Evolutionary conservation across 345 rosid species (phyloP), one percentile per base, ranked within the genome.

Genomic region (Balakata baccata): DNA sequence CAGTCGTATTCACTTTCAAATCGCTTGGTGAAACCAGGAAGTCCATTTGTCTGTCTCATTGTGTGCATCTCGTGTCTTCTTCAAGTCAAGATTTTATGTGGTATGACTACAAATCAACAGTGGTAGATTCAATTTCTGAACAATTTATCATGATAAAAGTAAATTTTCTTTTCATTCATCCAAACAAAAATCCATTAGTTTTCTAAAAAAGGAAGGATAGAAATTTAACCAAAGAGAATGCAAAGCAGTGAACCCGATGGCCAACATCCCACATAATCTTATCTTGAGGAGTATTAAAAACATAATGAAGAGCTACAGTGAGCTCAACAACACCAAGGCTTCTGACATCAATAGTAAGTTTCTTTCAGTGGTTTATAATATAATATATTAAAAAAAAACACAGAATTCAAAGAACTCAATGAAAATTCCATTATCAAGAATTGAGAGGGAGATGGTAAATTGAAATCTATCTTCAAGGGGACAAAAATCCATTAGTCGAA

Each of bases 241-340:
- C 37, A 13, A 52, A 43, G 47, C 47, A 43, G 9, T 46, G 50
- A 72, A 89, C 96, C 96, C 92, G 99, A 82, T 95, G 99, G 75
- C 99, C 99, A 71, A 95, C 99, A 81, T 95, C 99, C 99, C 98
- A 95, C 7, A 95, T 81, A 16, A 95, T 87, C 87, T 74, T 91
- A 72, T 95, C 99, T 69, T 88, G 88, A 73, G 99, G 99, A 70
- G 92, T 72, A 75, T 89, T 90, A 69, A 95, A 95, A 77, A 95
- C 94, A 84, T 86, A 90, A 80, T 95, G 99, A 85, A 95, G 97
- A 78, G 97, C 96, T 70, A 95, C 98, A 25, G 98, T 95, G 50
- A 95, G 96, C 87, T 95, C 99, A 69, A 95, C 96, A 62, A 95
- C 99, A 77, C 99, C 99, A 77, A 95, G 98, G 80, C 97, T n/a